Evolutionary conservation across 2,329 filamentous ascomycete species (phyloP).

Genomic region (Fusarium bulbicola): DNA sequence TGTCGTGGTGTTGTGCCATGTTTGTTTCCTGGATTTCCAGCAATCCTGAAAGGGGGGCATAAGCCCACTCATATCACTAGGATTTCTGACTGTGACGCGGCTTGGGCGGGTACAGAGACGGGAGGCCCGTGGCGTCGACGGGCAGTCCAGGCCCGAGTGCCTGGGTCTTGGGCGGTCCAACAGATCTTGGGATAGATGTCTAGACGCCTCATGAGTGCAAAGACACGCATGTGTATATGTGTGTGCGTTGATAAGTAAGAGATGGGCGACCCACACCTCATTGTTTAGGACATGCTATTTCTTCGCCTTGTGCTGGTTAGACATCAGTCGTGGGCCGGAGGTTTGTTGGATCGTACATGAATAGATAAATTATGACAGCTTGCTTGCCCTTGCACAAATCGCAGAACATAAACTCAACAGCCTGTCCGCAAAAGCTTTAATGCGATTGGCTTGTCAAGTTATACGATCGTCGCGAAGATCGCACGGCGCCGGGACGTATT

Average conservation of each 20-base stretch:
- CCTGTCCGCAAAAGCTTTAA: conserved; percentile 40
- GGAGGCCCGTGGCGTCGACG: conserved; percentile 39
- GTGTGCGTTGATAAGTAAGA: neutral
- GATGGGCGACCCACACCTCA: neutral
- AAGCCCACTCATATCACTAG: conserved; percentile 19
- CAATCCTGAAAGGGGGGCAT: conserved; percentile 19
- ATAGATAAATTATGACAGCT: conserved; percentile 8
- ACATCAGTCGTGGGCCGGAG: conserved; percentile 4
- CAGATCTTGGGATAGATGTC: conserved; percentile 8
- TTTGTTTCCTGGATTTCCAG: conserved; percentile 24
- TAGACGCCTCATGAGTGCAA: conserved; percentile 22
- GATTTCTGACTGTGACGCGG: conserved; percentile 33
- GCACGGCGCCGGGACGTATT: conserved; percentile 40
- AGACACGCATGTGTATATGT: neutral
- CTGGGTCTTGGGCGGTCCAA: conserved; percentile 31
- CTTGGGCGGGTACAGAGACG: conserved; percentile 41
- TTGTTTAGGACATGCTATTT: neutral
- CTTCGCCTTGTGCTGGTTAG: conserved; percentile 1
- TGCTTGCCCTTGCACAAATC: conserved; percentile 8
- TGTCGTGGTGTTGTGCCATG: conserved; percentile 2
- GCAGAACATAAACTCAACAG: conserved; percentile 7
- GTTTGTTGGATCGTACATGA: conserved; percentile 4
- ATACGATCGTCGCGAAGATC: conserved; percentile 43
- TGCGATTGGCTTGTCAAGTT: conserved; percentile 49
- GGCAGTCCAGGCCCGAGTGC: conserved; percentile 42